These are phyloP conservation scores for Spizellomyces punctatus DNA, from an alignment of 192 early-diverging fungal genomes.

Conservation along the genomic window DNA sequence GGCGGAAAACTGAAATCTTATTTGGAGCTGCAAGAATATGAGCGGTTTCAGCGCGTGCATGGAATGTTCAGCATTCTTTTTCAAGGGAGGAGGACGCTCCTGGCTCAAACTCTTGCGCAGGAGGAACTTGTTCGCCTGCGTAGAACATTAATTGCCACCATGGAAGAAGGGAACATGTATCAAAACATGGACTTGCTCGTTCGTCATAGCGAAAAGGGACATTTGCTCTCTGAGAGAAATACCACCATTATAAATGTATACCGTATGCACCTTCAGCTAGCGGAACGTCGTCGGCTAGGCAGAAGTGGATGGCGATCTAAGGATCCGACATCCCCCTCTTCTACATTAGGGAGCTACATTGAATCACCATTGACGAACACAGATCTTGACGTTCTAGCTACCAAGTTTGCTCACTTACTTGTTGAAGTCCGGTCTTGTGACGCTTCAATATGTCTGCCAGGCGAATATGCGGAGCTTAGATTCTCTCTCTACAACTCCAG, in stretches of 20 bases:
- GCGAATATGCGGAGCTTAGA: slow-evolving; percentile 62
- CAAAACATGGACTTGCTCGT: slow-evolving; percentile 61
- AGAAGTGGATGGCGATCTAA: not conserved
- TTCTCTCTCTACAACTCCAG: slow-evolving; percentile 60
- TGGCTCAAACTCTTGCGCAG: slow-evolving; percentile 59
- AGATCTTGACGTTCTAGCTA: slow-evolving; percentile 16
- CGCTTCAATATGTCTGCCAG: slow-evolving; percentile 59
- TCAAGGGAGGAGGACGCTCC: slow-evolving; percentile 60
- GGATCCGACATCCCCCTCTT: not conserved
- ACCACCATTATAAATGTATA: slow-evolving; percentile 62
- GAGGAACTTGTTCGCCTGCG: slow-evolving; percentile 61
- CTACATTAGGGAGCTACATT: not conserved
- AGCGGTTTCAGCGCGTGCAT: slow-evolving; percentile 51
- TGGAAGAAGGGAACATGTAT: slow-evolving; percentile 58
- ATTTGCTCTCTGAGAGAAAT: slow-evolving; percentile 55
- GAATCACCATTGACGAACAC: not conserved
- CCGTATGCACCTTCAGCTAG: slow-evolving; percentile 51
- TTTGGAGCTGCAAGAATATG: slow-evolving; percentile 57
- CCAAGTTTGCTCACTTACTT: slow-evolving; percentile 44
- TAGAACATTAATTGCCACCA: slow-evolving; percentile 52
- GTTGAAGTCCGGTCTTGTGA: slow-evolving; percentile 60
- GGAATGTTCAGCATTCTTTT: slow-evolving; percentile 62
- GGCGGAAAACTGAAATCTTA: slow-evolving; percentile 51
- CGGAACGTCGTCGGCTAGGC: not conserved
- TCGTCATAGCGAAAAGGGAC: slow-evolving; percentile 62